A percentile compares a stretch with the other conserved stretches of the same genome.
These are phyloP conservation scores for Alternaria viburni DNA, from an alignment of 2,329 filamentous ascomycete genomes.

Conservation along the genomic window DNA sequence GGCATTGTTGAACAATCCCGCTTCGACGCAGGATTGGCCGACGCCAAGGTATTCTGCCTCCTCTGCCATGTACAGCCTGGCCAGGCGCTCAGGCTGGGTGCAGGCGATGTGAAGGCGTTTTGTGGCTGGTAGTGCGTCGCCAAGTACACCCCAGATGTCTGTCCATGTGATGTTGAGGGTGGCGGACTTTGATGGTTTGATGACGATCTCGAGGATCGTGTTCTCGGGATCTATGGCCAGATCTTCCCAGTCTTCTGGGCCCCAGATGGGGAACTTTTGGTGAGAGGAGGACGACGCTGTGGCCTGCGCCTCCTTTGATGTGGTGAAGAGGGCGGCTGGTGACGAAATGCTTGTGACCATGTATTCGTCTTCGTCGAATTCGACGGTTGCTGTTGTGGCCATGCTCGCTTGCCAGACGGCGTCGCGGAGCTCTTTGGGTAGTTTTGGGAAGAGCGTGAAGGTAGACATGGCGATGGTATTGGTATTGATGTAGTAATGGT, in stretches of 20 bases:
- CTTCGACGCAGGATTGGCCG: constrained; percentile 18
- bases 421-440: constrained; percentile 3
- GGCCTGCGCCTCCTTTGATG: constrained; percentile 10
- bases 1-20: constrained; percentile 8
- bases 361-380: constrained; percentile 8
- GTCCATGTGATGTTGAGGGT: constrained; percentile 19
- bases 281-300: constrained; percentile 5
- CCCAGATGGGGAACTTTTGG: constrained; percentile 8
- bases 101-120: constrained; percentile 14
- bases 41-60: constrained; percentile 18
- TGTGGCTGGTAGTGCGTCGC: constrained; percentile 12
- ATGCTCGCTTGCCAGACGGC: constrained; percentile 3
- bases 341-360: constrained; percentile 12
- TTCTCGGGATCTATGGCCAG: constrained; percentile 8
- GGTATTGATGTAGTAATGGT: background rate
- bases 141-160: constrained; percentile 15
- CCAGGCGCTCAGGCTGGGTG: constrained; percentile 12
- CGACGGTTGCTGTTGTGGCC: constrained; percentile 1
- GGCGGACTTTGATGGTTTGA: constrained; percentile 5
- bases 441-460: constrained; percentile 1
- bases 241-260: constrained; percentile 13
- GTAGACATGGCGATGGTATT: background rate
- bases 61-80: constrained; percentile 19
- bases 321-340: constrained; percentile 8
- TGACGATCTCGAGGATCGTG: constrained; percentile 14